A percentile compares a stretch with the other conserved stretches of the same genome.
Conservation (phyloP, 441 rosid genomes). For the Adansonia madagascariensis region DNA sequence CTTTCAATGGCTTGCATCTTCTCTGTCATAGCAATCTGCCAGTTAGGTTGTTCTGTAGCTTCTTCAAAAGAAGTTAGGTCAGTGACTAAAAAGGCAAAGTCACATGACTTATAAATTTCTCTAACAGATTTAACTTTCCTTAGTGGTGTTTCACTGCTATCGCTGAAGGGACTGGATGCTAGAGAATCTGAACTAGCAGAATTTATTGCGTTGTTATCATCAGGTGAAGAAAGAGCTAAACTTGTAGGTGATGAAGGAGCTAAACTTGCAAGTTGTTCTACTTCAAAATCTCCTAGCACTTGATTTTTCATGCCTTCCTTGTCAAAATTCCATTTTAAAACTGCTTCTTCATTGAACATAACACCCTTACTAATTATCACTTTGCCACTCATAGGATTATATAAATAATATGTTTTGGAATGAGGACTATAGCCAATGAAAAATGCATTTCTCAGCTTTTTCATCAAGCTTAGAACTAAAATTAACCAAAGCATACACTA, state of each 20-base stretch:
- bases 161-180: background rate
- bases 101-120: background rate
- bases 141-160: background rate
- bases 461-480: background rate
- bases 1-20: background rate
- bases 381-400: background rate
- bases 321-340: background rate
- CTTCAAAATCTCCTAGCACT: background rate
- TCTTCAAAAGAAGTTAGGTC: background rate
- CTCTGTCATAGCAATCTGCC: background rate
- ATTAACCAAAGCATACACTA: background rate
- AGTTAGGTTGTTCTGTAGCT: background rate
- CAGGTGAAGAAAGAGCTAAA: background rate
- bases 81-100: background rate
- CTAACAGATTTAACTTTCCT: background rate
- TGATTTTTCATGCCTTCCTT: background rate
- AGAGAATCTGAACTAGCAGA: background rate
- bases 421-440: background rate
- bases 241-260: background rate
- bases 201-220: background rate
- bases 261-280: background rate
- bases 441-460: background rate
- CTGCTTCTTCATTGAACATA: background rate
- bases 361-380: background rate
- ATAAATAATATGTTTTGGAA: background rate